Percentiles rank a stretch among this genome's conserved stretches.
Conservation (phyloP, 345 rosid genomes). For the Corchorus olitorius region DNA sequence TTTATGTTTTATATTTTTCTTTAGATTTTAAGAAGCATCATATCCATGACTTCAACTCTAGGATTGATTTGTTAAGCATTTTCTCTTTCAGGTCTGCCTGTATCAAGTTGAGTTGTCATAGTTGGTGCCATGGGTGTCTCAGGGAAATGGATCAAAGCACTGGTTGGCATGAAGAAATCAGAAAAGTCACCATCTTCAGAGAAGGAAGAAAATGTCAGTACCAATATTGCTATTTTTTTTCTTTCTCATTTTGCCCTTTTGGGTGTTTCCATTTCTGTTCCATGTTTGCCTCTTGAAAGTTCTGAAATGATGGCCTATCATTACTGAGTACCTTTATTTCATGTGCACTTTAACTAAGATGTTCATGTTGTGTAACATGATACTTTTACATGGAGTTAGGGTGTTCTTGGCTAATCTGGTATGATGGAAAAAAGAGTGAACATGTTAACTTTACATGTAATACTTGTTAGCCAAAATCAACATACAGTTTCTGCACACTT, state of each 20-base stretch:
- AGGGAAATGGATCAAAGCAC: conserved; percentile 91
- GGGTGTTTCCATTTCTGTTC: not conserved
- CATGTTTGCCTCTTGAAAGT: not conserved
- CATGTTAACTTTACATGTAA: conserved; percentile 6
- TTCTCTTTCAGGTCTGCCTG: conserved; percentile 29
- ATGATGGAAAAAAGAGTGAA: not conserved
- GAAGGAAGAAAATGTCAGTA: conserved; percentile 65
- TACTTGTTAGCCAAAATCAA: not conserved
- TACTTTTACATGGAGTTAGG: not conserved
- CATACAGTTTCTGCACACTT: not conserved
- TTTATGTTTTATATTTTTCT: conserved; percentile 2
- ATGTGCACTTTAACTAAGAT: not conserved
- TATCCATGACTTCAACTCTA: not conserved
- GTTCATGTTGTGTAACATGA: not conserved
- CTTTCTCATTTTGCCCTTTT: not conserved
- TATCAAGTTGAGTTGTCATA: conserved; percentile 22
- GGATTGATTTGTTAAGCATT: conserved; percentile 17
- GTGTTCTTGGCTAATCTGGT: not conserved
- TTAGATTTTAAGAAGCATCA: not conserved
- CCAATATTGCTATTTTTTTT: not conserved
- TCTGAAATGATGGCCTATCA: not conserved
- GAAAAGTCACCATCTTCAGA: conserved; percentile 74
- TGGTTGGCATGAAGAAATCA: conserved; percentile 79
- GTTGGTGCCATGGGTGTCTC: conserved; percentile 74
- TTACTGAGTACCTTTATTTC: not conserved